These are phyloP conservation scores for Fraxinus paxiana DNA, from an alignment of 305 asterid genomes.

Conservation along the genomic window DNA sequence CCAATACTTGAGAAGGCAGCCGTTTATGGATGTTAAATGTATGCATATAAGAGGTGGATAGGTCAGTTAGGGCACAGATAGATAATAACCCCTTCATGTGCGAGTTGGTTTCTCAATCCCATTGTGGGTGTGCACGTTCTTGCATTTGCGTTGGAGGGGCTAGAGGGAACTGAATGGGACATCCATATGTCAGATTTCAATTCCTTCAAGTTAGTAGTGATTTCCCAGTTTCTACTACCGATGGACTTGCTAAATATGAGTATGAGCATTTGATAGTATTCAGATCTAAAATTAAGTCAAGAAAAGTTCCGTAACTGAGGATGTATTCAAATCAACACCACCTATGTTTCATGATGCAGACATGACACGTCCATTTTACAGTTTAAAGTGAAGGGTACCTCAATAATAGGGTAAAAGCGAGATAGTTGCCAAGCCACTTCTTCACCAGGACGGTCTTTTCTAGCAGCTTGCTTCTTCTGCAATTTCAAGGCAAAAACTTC, in stretches of 20 bases:
- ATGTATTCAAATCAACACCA: not conserved
- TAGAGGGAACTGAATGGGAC: not conserved
- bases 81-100: not conserved
- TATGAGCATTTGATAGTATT: not conserved
- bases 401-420: constrained; percentile 92
- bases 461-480: constrained; percentile 80
- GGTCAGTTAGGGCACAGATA: not conserved
- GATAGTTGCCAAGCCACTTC: constrained; percentile 80
- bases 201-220: not conserved
- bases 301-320: not conserved
- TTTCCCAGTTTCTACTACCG: not conserved
- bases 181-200: not conserved
- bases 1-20: not conserved
- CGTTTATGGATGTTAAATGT: not conserved
- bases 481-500: constrained; percentile 15
- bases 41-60: not conserved
- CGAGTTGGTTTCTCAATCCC: not conserved
- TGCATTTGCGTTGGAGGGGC: not conserved
- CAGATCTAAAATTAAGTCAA: not conserved
- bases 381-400: constrained; percentile 39
- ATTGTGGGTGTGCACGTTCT: not conserved
- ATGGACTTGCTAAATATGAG: not conserved
- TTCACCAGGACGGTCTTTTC: constrained; percentile 86
- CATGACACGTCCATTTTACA: not conserved
- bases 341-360: not conserved